Evolutionary conservation across 352 stramenopile genomes (phyloP).

Genomic region (Phytophthora parvispora): DNA sequence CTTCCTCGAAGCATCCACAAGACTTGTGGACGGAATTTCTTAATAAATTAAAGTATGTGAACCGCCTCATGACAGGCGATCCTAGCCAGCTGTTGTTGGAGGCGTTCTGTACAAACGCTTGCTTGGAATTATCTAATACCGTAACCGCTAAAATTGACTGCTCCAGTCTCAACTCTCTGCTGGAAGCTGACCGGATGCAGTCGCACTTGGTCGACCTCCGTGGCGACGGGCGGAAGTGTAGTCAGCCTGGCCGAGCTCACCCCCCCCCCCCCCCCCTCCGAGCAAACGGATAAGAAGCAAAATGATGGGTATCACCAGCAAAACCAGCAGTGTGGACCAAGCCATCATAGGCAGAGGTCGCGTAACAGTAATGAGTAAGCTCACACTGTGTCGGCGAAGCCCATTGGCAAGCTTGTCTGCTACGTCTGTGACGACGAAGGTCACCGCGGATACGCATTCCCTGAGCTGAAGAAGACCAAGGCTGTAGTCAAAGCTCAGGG

Average conservation of each 20-base stretch:
- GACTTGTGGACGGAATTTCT: constrained; percentile 15
- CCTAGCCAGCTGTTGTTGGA: constrained; percentile 11
- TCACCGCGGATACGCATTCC: not conserved
- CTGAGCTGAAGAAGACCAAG: constrained; percentile 7
- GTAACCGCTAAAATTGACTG: constrained; percentile 4
- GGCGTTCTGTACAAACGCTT: constrained; percentile 10
- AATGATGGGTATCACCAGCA: not conserved
- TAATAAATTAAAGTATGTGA: constrained; percentile 24
- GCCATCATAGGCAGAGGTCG: not conserved
- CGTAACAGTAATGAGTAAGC: not conserved
- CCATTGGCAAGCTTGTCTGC: constrained; percentile 1
- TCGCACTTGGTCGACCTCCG: not conserved
- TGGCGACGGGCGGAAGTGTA: not conserved
- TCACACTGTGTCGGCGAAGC: not conserved
- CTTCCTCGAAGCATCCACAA: constrained; percentile 7
- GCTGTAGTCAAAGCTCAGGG: constrained; percentile 3
- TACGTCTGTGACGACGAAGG: constrained; percentile 22
- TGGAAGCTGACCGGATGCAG: constrained; percentile 7
- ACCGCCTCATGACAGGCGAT: constrained; percentile 17
- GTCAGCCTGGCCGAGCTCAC: not conserved
- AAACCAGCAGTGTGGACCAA: not conserved
- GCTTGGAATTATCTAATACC: constrained; percentile 5
- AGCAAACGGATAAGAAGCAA: not conserved
- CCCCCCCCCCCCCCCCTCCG: not conserved
- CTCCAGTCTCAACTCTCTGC: not conserved